Conservation (phyloP, 352 stramenopile species). For the Globisporangium sylvaticum region DNA sequence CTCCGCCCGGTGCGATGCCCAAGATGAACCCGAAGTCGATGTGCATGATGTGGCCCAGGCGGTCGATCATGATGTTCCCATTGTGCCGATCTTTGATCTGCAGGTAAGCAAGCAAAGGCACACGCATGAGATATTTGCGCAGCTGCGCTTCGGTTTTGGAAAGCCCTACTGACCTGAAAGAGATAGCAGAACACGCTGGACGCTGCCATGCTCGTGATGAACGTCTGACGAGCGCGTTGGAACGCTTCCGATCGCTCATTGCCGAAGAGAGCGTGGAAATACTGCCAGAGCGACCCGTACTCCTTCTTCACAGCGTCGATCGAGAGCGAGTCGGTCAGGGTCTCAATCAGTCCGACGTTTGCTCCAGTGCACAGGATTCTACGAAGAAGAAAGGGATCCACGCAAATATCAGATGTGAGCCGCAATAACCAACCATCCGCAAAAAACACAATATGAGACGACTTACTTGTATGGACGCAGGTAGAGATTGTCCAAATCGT, state of each 20-base stretch:
- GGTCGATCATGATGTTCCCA: constrained; percentile 95
- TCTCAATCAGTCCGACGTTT: constrained; percentile 91
- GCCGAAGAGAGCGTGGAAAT: constrained; percentile 67
- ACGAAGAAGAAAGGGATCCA: background rate
- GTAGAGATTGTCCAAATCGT: constrained; percentile 26
- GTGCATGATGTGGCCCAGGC: constrained; percentile 89
- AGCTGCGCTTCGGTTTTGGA: too few relatives aligned
- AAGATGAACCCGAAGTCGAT: constrained; percentile 98
- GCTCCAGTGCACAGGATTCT: constrained; percentile 86
- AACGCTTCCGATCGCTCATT: constrained; percentile 42
- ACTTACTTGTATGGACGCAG: constrained; percentile 28
- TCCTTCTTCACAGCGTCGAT: constrained; percentile 90
- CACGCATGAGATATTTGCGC: too few relatives aligned
- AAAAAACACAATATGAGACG: too few relatives aligned
- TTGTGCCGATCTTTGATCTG: constrained; percentile 95
- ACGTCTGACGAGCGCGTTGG: constrained; percentile 80
- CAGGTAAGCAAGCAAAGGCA: background rate
- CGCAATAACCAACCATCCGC: too few relatives aligned
- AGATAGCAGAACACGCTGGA: constrained; percentile 94
- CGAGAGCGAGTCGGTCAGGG: constrained; percentile 88
- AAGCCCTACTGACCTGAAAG: constrained; percentile 45
- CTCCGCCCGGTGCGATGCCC: constrained; percentile 89
- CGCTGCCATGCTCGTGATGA: constrained; percentile 86
- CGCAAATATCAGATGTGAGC: too few relatives aligned
- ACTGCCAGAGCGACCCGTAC: constrained; percentile 45